Conservation (phyloP, 768 basidiomycete species). For the Termitomyces eurrhizus region DNA sequence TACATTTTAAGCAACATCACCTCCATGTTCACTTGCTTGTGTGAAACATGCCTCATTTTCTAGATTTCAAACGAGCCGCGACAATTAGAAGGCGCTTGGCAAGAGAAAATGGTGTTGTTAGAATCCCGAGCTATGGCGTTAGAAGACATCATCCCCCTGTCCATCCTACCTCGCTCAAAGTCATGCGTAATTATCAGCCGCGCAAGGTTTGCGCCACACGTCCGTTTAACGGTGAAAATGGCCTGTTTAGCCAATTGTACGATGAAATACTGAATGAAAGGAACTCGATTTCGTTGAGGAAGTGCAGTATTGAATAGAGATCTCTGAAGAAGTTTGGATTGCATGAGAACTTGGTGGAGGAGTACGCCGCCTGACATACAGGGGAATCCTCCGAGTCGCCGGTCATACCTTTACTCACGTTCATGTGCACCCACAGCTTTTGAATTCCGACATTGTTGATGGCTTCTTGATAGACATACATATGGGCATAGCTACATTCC, state of each 20-base stretch:
- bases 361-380: too few relatives aligned
- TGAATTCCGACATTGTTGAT: background rate
- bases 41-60: background rate
- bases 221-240: background rate
- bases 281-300: background rate
- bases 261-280: background rate
- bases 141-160: background rate
- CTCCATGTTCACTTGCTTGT: background rate
- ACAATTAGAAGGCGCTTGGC: background rate
- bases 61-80: background rate
- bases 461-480: background rate
- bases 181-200: background rate
- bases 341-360: too few relatives aligned
- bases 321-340: background rate
- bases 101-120: background rate
- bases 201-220: background rate
- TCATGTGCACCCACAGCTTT: background rate
- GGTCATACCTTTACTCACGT: too few relatives aligned
- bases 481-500: background rate
- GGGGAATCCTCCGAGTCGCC: too few relatives aligned
- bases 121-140: background rate
- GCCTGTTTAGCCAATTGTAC: background rate
- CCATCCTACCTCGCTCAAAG: background rate
- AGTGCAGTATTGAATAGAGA: background rate
- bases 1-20: background rate